Evolutionary conservation across 2,329 filamentous ascomycete species (phyloP), one percentile per base, ranked within the genome.

Genomic region (Fusarium setosum): DNA sequence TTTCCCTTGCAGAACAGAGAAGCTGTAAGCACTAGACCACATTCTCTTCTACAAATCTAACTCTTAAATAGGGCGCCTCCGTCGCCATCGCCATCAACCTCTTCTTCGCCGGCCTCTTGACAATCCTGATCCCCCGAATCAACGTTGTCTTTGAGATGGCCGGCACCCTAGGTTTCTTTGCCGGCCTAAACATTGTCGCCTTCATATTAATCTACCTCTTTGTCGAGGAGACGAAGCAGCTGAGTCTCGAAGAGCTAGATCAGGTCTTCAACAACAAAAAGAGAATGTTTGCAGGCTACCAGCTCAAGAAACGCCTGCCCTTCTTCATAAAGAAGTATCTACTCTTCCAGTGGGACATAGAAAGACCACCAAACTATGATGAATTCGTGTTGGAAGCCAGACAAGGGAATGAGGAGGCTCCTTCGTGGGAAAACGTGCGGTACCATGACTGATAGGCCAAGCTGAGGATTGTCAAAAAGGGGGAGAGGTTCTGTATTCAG

Each of bases 1-100:
- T 85, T 84, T 57, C 82, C 83, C 0, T 69, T 84, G 2, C 81
- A 80, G 5, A 80, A 85, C 60, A 77, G 83, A 59, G 83, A 85
- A 69, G 77, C 82, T 7, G 74, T 74, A 69, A 45, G 4, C 7
- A 4, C 3, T 4, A 9, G 3, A 13, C 4, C 0, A 15, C 2
- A 4, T 12, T 1, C 3, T 3, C 13, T 13, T 12, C 2, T 9
- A 2, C 9, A 31, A 4, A 13, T 2, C 72, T 74, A 61, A 56
- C 65, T 62, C 6, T 8, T 12, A 9, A 18, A 2, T 69, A 76
- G 75, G 83, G 83, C 1, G 79, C 80, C 23, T 80, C 83, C 0
- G 80, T 82, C 24, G 81, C 82, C 4, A 82, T 85, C 18, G 77
- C 79, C 4, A 79, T 81, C 21, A 84, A 85, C 61, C 75, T 84